A percentile compares a stretch with the other conserved stretches of the same genome.
Evolutionary conservation across 805 yeast genomes (phyloP).

Genomic region (Candida insectorum): DNA sequence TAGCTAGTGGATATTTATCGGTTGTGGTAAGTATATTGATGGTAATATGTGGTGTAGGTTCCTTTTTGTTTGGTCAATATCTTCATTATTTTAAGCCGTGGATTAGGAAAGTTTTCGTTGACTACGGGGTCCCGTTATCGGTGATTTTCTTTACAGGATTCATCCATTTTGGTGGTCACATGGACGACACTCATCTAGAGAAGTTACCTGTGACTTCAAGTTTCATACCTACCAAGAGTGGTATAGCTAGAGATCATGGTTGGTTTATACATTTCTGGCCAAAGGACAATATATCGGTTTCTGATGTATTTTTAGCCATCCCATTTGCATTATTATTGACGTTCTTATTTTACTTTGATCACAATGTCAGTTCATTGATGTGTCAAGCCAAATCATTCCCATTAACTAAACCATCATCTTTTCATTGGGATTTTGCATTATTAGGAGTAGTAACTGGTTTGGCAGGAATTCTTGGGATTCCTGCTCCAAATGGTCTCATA

Average conservation of each 20-base stretch:
- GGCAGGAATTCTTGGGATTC: slow-evolving; percentile 84
- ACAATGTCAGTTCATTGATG: slow-evolving; percentile 89
- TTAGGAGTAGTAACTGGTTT: slow-evolving; percentile 85
- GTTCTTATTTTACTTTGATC: slow-evolving; percentile 87
- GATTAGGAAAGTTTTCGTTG: slow-evolving; percentile 69
- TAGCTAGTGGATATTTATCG: slow-evolving; percentile 64
- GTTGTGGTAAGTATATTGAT: slow-evolving; percentile 72
- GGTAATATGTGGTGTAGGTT: slow-evolving; percentile 70
- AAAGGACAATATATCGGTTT: slow-evolving; percentile 50
- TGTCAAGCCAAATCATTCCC: slow-evolving; percentile 85
- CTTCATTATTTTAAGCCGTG: slow-evolving; percentile 59
- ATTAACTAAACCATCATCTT: slow-evolving; percentile 78
- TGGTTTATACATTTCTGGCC: slow-evolving; percentile 83
- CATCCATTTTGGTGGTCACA: slow-evolving; percentile 82
- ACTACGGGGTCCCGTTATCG: slow-evolving; percentile 79
- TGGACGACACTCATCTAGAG: slow-evolving; percentile 54
- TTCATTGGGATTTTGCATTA: slow-evolving; percentile 88
- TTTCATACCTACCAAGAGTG: slow-evolving; percentile 63
- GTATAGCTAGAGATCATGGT: slow-evolving; percentile 45
- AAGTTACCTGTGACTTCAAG: slow-evolving; percentile 68
- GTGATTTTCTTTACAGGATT: slow-evolving; percentile 92
- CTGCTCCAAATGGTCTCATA: slow-evolving; percentile 94
- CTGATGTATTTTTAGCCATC: slow-evolving; percentile 80
- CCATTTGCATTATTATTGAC: slow-evolving; percentile 91
- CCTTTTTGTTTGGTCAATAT: slow-evolving; percentile 53